A percentile compares a stretch with the other conserved stretches of the same genome.
phyloP scores from a whole-genome alignment of 2,329 filamentous ascomycete species.

The Monosporascus sp. region DNA sequence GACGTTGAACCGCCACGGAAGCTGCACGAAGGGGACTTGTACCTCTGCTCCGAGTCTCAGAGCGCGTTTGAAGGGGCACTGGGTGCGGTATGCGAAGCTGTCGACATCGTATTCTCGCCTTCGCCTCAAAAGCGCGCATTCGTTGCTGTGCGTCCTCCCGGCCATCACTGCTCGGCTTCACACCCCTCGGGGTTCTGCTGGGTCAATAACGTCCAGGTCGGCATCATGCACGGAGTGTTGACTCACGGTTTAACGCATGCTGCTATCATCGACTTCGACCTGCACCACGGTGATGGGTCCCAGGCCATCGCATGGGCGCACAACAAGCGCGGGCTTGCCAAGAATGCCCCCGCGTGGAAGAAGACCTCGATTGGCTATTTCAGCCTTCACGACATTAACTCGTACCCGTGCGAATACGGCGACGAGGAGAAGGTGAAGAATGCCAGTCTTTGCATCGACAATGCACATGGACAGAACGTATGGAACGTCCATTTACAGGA shows the following conservation, averaged over 20 bases:
- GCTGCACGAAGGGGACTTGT: slow-evolving; percentile 85
- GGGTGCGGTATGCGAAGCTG: slow-evolving; percentile 87
- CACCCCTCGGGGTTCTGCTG: slow-evolving; percentile 96
- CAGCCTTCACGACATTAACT: slow-evolving; percentile 96
- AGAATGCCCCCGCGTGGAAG: slow-evolving; percentile 71
- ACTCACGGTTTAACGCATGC: slow-evolving; percentile 86
- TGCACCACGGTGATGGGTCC: slow-evolving; percentile 93
- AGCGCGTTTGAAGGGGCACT: slow-evolving; percentile 85
- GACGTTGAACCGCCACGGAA: slow-evolving; percentile 44
- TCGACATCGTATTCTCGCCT: slow-evolving; percentile 72
- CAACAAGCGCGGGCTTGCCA: slow-evolving; percentile 67
- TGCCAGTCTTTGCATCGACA: slow-evolving; percentile 89
- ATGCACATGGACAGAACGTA: slow-evolving; percentile 86
- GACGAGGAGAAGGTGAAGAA: slow-evolving; percentile 90
- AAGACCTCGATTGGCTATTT: slow-evolving; percentile 92
- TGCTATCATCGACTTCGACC: slow-evolving; percentile 86
- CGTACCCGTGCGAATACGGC: slow-evolving; percentile 92
- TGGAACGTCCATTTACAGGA: slow-evolving; percentile 94
- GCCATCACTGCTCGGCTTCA: slow-evolving; percentile 88
- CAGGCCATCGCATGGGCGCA: slow-evolving; percentile 91
- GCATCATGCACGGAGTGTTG: slow-evolving; percentile 84
- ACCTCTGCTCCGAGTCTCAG: slow-evolving; percentile 80
- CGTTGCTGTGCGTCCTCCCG: slow-evolving; percentile 86
- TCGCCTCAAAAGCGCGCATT: slow-evolving; percentile 71
- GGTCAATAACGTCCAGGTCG: slow-evolving; percentile 97